Evolutionary conservation across 2,329 filamentous ascomycete species (phyloP).

Genomic region (Raffaelea ambrosiae): DNA sequence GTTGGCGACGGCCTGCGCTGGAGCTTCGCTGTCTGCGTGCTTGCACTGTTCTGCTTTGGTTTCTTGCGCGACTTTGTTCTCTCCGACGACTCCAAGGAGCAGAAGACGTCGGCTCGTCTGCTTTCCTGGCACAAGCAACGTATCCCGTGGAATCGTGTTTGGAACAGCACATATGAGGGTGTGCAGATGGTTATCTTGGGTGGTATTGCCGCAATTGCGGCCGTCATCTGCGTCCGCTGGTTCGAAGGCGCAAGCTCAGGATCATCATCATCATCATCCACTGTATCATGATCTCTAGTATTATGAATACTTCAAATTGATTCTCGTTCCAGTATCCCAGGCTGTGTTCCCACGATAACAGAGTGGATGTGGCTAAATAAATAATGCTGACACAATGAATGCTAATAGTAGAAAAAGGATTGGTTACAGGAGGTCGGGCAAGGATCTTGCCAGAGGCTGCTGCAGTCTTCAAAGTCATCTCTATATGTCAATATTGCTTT

Average conservation of each 20-base stretch:
- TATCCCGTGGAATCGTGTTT: slow-evolving; percentile 15
- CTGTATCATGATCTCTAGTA: not conserved
- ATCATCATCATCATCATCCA: not conserved
- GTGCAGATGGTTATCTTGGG: slow-evolving; percentile 22
- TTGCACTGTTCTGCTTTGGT: slow-evolving; percentile 22
- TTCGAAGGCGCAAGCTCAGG: slow-evolving; percentile 13
- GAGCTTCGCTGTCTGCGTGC: slow-evolving; percentile 22
- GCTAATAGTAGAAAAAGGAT: no score
- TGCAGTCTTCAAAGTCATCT: no score
- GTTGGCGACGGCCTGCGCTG: slow-evolving; percentile 21
- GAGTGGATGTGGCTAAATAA: no score
- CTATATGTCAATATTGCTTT: no score
- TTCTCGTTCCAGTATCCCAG: no score
- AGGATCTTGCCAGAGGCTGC: no score
- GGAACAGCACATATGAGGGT: slow-evolving; percentile 18
- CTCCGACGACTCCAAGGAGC: not conserved
- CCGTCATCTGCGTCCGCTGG: slow-evolving; percentile 20
- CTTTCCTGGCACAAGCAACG: not conserved
- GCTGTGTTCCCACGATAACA: no score
- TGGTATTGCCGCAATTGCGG: slow-evolving; percentile 20
- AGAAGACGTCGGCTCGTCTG: not conserved
- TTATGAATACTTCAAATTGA: no score
- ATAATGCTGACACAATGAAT: no score
- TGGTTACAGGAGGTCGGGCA: no score
- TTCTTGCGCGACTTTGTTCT: slow-evolving; percentile 18